These are phyloP conservation scores for Calonectria pseudoreteaudii DNA, from an alignment of 2,329 filamentous ascomycete genomes.

Conservation along the genomic window DNA sequence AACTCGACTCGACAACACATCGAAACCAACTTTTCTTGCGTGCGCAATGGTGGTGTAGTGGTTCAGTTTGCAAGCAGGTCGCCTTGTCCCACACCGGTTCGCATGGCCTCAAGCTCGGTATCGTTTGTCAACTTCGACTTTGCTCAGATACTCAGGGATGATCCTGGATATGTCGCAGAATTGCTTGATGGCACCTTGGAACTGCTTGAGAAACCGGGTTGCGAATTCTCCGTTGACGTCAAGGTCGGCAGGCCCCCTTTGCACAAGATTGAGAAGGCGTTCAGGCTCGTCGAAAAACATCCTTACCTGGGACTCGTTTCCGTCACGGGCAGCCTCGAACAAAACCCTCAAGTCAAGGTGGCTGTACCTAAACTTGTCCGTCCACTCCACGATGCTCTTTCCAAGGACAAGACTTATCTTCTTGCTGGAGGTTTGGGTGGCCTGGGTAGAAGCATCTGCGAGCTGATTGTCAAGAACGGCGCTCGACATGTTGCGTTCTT, in stretches of 20 bases:
- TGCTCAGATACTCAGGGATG: slow-evolving; percentile 45
- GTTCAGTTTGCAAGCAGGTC: slow-evolving; percentile 46
- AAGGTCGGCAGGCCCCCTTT: slow-evolving; percentile 32
- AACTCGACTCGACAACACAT: slow-evolving; percentile 55
- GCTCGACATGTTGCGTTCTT: slow-evolving; percentile 65
- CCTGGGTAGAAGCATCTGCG: slow-evolving; percentile 65
- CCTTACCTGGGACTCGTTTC: slow-evolving; percentile 42
- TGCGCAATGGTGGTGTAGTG: slow-evolving; percentile 49
- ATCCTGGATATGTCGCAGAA: slow-evolving; percentile 46
- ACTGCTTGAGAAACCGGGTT: background rate
- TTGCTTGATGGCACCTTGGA: slow-evolving; percentile 39
- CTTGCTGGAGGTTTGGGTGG: slow-evolving; percentile 69
- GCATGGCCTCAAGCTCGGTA: slow-evolving; percentile 28
- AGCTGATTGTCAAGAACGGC: slow-evolving; percentile 62
- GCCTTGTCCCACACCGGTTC: slow-evolving; percentile 27
- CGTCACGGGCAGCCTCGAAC: slow-evolving; percentile 25
- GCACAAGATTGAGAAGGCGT: slow-evolving; percentile 40
- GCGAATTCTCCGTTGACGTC: background rate
- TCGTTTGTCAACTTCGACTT: slow-evolving; percentile 51
- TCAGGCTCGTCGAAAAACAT: slow-evolving; percentile 39
- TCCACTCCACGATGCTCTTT: slow-evolving; percentile 47
- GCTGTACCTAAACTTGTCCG: slow-evolving; percentile 35
- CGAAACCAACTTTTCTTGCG: slow-evolving; percentile 48
- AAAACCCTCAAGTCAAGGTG: slow-evolving; percentile 36
- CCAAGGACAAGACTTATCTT: slow-evolving; percentile 60